A percentile compares a stretch with the other conserved stretches of the same genome.
Evolutionary conservation across 164 flowering plant genomes (phyloP).

Genomic region (Warburgia ugandensis): DNA sequence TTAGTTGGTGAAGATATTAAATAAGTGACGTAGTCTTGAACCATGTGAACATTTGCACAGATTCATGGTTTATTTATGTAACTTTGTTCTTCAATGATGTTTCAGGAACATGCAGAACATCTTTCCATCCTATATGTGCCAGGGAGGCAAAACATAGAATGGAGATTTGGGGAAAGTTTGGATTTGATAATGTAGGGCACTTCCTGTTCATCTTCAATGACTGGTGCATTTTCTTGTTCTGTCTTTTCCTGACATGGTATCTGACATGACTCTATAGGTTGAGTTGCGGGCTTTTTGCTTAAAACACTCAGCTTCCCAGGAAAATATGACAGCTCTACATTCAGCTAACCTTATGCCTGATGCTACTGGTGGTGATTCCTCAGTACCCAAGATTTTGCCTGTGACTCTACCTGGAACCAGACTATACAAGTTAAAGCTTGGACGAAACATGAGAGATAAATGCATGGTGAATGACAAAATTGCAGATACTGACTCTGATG

Average conservation of each 20-base stretch:
- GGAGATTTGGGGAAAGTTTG: constrained; percentile 93
- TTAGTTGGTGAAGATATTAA: no score
- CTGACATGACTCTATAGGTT: constrained; percentile 34
- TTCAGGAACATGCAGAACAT: constrained; percentile 81
- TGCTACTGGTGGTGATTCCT: constrained; percentile 22
- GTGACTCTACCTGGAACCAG: constrained; percentile 15
- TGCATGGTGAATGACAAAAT: constrained; percentile 15
- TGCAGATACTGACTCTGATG: constrained; percentile 18
- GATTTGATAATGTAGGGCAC: constrained; percentile 57
- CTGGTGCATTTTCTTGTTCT: not conserved
- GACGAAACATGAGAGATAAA: constrained; percentile 35
- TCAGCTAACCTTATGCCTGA: constrained; percentile 13
- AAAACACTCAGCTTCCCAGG: constrained; percentile 62
- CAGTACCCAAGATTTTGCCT: constrained; percentile 20
- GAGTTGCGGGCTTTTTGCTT: constrained; percentile 87
- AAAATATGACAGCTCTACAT: constrained; percentile 12
- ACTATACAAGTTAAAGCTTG: constrained; percentile 29
- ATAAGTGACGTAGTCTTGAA: no score
- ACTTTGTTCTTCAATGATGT: constrained; percentile 2
- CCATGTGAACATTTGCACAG: no score
- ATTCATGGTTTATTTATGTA: no score
- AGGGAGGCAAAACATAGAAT: constrained; percentile 81
- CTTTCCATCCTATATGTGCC: constrained; percentile 97
- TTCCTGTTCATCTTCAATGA: not conserved
- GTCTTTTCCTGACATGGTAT: not conserved